These are phyloP conservation scores for Melanopsichium pennsylvanicum DNA, from an alignment of 1,284 basidiomycete genomes.

Conservation along the genomic window DNA sequence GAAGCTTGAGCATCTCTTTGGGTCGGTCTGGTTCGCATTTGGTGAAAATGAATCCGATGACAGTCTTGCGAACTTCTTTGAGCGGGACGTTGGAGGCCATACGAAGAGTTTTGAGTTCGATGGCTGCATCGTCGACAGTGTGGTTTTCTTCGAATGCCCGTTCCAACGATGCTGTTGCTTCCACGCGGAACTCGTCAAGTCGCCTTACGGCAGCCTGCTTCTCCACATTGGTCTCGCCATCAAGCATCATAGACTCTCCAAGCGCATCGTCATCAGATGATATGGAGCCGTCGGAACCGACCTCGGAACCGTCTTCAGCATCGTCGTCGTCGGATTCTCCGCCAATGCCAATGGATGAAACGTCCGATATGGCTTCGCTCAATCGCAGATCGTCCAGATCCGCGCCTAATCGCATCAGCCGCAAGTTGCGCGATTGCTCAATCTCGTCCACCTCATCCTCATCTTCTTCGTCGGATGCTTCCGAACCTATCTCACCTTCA, in stretches of 20 bases:
- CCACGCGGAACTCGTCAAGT: slow-evolving; percentile 75
- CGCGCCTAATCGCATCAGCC: slow-evolving; percentile 43
- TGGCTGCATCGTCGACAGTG: slow-evolving; percentile 86
- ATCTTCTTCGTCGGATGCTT: slow-evolving; percentile 38
- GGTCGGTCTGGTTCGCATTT: slow-evolving; percentile 53
- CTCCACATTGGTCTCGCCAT: slow-evolving; percentile 54
- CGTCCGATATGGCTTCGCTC: slow-evolving; percentile 43
- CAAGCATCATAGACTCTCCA: slow-evolving; percentile 52
- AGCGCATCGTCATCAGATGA: slow-evolving; percentile 37
- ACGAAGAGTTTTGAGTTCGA: slow-evolving; percentile 89
- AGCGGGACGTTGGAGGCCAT: slow-evolving; percentile 91
- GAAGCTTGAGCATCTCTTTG: slow-evolving; percentile 52
- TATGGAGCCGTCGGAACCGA: slow-evolving; percentile 17
- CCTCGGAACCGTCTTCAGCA: slow-evolving; percentile 28
- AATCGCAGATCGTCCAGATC: slow-evolving; percentile 44
- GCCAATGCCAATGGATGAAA: slow-evolving; percentile 56
- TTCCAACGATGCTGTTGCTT: slow-evolving; percentile 81
- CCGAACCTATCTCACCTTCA: slow-evolving; percentile 21
- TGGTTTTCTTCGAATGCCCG: slow-evolving; percentile 90
- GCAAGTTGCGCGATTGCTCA: slow-evolving; percentile 45
- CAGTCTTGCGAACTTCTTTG: slow-evolving; percentile 78
- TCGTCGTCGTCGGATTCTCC: slow-evolving; percentile 43
- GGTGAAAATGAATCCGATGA: slow-evolving; percentile 70
- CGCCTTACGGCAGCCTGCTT: slow-evolving; percentile 48
- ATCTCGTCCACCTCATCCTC: slow-evolving; percentile 48